Percentiles rank a stretch among this genome's conserved stretches.
Conservation (phyloP, 495 filamentous ascomycete species). For the Xylaria grammica region DNA sequence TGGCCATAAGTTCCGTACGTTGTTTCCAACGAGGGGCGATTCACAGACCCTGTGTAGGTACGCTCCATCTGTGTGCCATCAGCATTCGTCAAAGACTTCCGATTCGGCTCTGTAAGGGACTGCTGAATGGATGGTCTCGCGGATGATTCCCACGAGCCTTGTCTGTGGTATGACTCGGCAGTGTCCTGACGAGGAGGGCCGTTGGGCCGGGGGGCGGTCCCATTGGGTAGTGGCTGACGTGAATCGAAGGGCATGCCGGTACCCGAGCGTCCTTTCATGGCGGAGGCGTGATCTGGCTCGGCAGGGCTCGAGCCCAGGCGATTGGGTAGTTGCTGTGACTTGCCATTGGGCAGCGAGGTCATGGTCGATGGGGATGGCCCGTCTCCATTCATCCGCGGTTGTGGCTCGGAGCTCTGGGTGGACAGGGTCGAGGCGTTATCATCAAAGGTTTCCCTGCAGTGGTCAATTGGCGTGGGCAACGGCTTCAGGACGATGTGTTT, state of each 20-base stretch:
- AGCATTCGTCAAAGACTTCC: conserved; percentile 37
- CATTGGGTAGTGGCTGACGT: conserved; percentile 25
- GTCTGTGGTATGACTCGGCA: conserved; percentile 29
- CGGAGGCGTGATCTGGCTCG: conserved; percentile 3
- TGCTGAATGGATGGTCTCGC: conserved; percentile 37
- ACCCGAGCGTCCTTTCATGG: conserved; percentile 21
- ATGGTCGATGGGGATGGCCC: conserved; percentile 38
- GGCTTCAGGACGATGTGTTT: conserved; percentile 28
- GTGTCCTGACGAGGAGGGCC: conserved; percentile 31
- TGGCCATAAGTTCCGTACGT: conserved; percentile 20
- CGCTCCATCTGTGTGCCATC: conserved; percentile 40
- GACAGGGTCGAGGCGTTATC: conserved; percentile 43
- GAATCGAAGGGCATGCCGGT: conserved; percentile 28
- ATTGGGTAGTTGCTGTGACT: conserved; percentile 34
- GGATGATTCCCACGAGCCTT: conserved; percentile 39
- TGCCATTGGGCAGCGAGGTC: conserved; percentile 44
- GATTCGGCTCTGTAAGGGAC: conserved; percentile 39
- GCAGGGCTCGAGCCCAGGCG: conserved; percentile 18
- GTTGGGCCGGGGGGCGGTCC: conserved; percentile 10
- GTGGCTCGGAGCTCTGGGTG: conserved; percentile 42
- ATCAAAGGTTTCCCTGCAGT: conserved; percentile 41
- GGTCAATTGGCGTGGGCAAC: conserved; percentile 37
- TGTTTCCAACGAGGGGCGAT: conserved; percentile 24
- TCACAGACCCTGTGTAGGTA: conserved; percentile 22
- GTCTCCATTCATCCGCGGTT: conserved; percentile 44